A percentile compares a stretch with the other conserved stretches of the same genome.
Evolutionary conservation across 208 protist species (phyloP).

Genomic region (Wallacemonas sp.): DNA sequence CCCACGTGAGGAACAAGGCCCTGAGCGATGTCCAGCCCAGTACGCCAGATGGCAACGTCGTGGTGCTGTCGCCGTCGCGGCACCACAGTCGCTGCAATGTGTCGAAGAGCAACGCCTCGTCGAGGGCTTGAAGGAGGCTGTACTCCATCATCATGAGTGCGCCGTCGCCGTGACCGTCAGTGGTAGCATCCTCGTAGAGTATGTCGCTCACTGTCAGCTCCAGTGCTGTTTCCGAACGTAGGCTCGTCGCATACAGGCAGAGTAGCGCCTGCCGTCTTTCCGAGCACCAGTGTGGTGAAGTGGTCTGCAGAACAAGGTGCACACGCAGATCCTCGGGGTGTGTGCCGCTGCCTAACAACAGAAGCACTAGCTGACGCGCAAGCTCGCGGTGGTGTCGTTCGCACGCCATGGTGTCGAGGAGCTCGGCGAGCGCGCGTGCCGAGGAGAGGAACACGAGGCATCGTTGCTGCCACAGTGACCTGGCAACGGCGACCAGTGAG

Average conservation of each 20-base stretch:
- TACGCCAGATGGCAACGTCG: not conserved
- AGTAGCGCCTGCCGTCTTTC: not conserved
- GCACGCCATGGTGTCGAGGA: not conserved
- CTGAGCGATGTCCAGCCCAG: not conserved
- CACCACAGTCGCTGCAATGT: slow-evolving; percentile 1
- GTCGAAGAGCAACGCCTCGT: not conserved
- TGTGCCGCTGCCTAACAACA: not conserved
- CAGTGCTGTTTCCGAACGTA: not conserved
- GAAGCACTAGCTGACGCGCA: not conserved
- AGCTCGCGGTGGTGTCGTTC: not conserved
- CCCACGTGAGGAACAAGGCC: not conserved
- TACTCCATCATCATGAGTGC: slow-evolving; percentile 8
- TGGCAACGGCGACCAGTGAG: not conserved
- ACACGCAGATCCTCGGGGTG: not conserved
- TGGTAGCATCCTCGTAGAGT: not conserved
- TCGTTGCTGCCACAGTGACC: not conserved
- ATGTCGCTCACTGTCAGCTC: not conserved
- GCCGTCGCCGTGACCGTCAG: not conserved
- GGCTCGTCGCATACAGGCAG: not conserved
- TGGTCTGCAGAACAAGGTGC: not conserved
- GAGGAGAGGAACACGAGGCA: not conserved
- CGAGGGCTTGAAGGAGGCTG: not conserved
- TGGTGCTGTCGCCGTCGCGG: too few relatives aligned
- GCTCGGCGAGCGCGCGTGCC: not conserved
- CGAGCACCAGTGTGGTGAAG: not conserved